A percentile compares a stretch with the other conserved stretches of the same genome.
phyloP scores from a whole-genome alignment of 2,329 filamentous ascomycete species.

The Neocatenulostroma microsporum region DNA sequence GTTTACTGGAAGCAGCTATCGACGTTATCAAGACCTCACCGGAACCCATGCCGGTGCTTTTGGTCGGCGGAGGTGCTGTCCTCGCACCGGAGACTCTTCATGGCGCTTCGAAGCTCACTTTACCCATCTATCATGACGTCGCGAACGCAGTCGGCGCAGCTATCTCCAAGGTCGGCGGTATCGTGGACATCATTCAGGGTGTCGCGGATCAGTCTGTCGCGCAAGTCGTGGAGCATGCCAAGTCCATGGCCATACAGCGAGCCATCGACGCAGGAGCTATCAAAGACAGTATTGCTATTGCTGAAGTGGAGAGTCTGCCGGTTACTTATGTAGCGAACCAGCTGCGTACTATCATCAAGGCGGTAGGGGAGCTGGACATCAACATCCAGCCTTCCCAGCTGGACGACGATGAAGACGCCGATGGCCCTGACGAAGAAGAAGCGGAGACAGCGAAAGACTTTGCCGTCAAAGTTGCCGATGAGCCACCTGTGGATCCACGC shows the following conservation, averaged over 20 bases:
- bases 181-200: slow-evolving; percentile 45
- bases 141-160: slow-evolving; percentile 57
- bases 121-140: slow-evolving; percentile 47
- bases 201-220: slow-evolving; percentile 36
- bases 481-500: slow-evolving; percentile 21
- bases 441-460: slow-evolving; percentile 23
- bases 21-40: slow-evolving; percentile 52
- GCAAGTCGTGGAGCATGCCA: slow-evolving; percentile 33
- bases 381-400: slow-evolving; percentile 14
- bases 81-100: slow-evolving; percentile 43
- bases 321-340: slow-evolving; percentile 30
- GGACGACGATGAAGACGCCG: slow-evolving; percentile 14
- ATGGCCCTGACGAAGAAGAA: slow-evolving; percentile 11
- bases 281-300: slow-evolving; percentile 36
- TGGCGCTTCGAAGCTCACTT: slow-evolving; percentile 45
- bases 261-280: slow-evolving; percentile 29
- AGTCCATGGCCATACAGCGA: slow-evolving; percentile 30
- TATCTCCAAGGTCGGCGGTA: slow-evolving; percentile 48
- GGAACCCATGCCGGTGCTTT: slow-evolving; percentile 44
- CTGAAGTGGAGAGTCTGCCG: slow-evolving; percentile 38
- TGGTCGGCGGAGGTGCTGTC: slow-evolving; percentile 53
- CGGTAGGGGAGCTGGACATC: slow-evolving; percentile 26
- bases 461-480: slow-evolving; percentile 28
- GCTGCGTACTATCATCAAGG: slow-evolving; percentile 27
- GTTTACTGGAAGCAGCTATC: slow-evolving; percentile 45